Conservation (phyloP, 2,329 filamentous ascomycete genomes). For the Cladophialophora psammophila region DNA sequence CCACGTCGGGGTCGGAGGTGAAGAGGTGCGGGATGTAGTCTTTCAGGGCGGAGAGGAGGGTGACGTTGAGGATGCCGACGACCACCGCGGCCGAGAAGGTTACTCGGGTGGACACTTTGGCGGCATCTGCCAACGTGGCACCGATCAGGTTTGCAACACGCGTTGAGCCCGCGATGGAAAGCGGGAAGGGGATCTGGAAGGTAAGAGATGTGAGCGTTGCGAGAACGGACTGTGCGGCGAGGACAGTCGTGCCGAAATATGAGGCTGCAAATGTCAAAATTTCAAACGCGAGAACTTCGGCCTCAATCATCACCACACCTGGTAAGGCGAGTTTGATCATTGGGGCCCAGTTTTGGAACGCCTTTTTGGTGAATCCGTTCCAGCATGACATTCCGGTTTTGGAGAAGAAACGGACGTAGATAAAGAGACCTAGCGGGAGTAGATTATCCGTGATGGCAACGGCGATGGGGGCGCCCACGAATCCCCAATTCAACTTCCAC, state of each 20-base stretch:
- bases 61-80: constrained; percentile 81
- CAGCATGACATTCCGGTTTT: constrained; percentile 73
- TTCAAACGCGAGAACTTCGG: constrained; percentile 93
- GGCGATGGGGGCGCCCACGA: constrained; percentile 80
- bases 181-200: constrained; percentile 90
- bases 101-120: constrained; percentile 80
- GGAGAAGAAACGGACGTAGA: constrained; percentile 73
- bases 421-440: constrained; percentile 73
- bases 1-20: constrained; percentile 75
- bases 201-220: constrained; percentile 79
- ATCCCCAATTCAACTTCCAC: constrained; percentile 72
- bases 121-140: constrained; percentile 79
- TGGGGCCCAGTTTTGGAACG: constrained; percentile 76
- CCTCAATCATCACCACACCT: constrained; percentile 91
- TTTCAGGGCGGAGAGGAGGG: constrained; percentile 71
- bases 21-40: constrained; percentile 79
- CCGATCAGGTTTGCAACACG: constrained; percentile 92
- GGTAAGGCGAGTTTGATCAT: constrained; percentile 90
- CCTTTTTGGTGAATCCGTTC: constrained; percentile 76
- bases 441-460: constrained; percentile 77
- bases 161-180: constrained; percentile 87
- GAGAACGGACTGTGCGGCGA: constrained; percentile 88
- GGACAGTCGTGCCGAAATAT: constrained; percentile 77
- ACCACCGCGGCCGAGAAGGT: constrained; percentile 70
- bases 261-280: constrained; percentile 83